Base-by-base conservation (phyloP, 2,329 filamentous ascomycete genomes). In the Diaporthe eres region DNA sequence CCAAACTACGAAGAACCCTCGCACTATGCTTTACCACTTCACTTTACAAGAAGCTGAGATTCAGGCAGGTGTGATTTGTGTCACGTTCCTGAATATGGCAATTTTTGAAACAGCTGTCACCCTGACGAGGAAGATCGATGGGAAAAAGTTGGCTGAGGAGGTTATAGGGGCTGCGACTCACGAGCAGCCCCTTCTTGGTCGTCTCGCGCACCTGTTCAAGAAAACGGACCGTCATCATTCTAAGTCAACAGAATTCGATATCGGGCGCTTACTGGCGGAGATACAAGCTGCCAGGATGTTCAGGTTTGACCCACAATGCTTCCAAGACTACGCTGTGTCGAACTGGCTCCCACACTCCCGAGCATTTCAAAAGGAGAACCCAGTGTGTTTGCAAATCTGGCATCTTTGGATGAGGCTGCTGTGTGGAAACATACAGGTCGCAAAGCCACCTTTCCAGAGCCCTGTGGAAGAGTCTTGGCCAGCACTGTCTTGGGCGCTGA, bases 71-170 rank as follows among this genome's bases (percentile, higher is more conserved):
- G 63, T 37, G 12, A 51, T 68, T 10, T 74, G 72, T 34, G 60
- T 74, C 51, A 74, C 72, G 1, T 74, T 47, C 12, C 1, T 74
- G 37, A 49, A 74, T 19, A 19, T 74, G 37, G 9, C 28, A 2
- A 12, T 44, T 10, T 39, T 68, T 17, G 51, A 58, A 6, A 47
- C 49, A 13, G 34, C 19, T 9, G 15, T 74, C 3, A 22, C 49
- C 0, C 1, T 49, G 37, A 67, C 61, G 17, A 67, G 3, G 17
- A 67, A 67, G 7, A 67, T 67, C 12, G 19, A 8, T 17, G 61
- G 61, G 0, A 17, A 34, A 1, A 12, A 8, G 2, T 8, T 67
- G 8, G 17, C 42, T 13, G 61, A 22, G 28, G 13, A 49, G 9
- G 42, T 51, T 0, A 22, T 31, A 34, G 25, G 25, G 19, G 3